Evolutionary conservation across 2,329 filamentous ascomycete species (phyloP), one percentile per base, ranked within the genome.

Genomic region (Beauveria sp.): DNA sequence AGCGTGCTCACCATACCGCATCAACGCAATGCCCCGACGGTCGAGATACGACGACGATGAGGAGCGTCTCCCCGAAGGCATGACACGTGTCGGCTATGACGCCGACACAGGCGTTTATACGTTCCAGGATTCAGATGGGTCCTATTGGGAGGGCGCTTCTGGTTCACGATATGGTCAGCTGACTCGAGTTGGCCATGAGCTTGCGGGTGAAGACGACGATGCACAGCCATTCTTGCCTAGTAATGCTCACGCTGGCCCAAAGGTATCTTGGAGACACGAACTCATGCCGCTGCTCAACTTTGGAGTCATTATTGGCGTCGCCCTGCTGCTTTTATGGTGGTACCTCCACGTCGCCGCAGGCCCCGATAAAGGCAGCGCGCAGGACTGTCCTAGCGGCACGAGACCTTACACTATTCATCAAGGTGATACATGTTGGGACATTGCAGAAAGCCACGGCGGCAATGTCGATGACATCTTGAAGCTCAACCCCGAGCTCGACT

Each of bases 241-340:
- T 20, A 62, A 66, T 12, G 53, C 45, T 14, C 34, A 45, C 6
- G 28, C 51, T 7, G 62, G 63, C 30, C 67, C 64, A 65, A 73
- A 69, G 45, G 71, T 72, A 38, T 79, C 82, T 6, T 80, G 82
- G 77, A 76, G 82, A 34, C 75, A 77, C 40, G 78, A 81, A 63
- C 73, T 81, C 72, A 77, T 76, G 73, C 80, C 80, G n/a, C 72
- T 86, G 65, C 74, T 86, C 67, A 84, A 84, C 67, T 86, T 85
- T 70, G 81, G 81, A 59, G 70, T 85, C 63, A 69, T 86, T 42
- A 74, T 83, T 58, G 73, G 81, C 4, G 66, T 84, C 18, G 80
- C 78, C 63, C 70, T 86, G 53, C 67, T 85, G 40, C 68, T 77
- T 20, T 66, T 85, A 49, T 77, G 80, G 63, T 82, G 78, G 77